Evolutionary conservation across 306 rosid genomes (phyloP).

Genomic region (Pachyrhizus erosus): DNA sequence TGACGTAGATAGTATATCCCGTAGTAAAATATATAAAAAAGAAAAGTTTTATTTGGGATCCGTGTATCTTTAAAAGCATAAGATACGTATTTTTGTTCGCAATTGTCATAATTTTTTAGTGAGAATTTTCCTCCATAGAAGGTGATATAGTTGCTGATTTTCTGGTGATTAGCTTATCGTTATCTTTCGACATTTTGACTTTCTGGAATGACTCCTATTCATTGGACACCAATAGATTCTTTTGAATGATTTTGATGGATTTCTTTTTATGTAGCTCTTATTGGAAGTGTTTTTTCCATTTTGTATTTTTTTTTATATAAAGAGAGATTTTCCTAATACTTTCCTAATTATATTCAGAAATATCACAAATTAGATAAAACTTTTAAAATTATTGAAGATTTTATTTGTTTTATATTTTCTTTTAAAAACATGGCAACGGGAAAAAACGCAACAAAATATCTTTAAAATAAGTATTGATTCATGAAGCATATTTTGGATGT

Average conservation of each 20-base stretch:
- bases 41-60: neutral
- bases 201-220: neutral
- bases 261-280: neutral
- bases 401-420: neutral
- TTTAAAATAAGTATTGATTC: conserved; percentile 16
- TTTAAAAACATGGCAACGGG: neutral
- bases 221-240: neutral
- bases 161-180: conserved; percentile 11
- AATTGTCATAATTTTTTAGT: neutral
- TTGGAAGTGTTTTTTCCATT: neutral
- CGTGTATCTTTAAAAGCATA: neutral
- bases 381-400: neutral
- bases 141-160: neutral
- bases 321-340: neutral
- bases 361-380: neutral
- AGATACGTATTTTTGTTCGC: neutral
- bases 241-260: neutral
- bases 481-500: conserved; percentile 8
- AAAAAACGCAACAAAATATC: neutral
- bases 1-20: no score
- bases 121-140: neutral
- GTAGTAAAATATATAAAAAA: neutral
- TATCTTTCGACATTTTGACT: conserved; percentile 5
- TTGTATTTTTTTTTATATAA: neutral
- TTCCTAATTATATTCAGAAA: neutral